Base-by-base conservation (phyloP, 208 protist genomes). In the Trichomonas gallinae region DNA sequence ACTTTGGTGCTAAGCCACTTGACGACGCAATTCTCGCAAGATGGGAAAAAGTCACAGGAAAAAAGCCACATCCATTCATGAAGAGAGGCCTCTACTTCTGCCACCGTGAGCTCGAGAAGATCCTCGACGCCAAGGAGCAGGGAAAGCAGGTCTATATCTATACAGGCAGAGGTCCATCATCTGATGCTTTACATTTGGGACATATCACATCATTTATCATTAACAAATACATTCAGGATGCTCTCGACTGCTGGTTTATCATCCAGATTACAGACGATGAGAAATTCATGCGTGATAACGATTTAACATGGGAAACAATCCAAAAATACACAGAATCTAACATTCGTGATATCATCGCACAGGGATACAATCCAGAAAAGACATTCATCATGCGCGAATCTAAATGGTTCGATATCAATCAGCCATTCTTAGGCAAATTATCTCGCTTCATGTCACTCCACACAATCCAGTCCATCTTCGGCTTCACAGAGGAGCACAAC, bases 261-360 rank as follows among this genome's bases (percentile, higher is more conserved):
- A 99, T 99, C 96, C 99, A 99, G 97, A 98, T 99, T 97, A 99
- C 99, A 34, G 99, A 99, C 97, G 99, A 99, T 97, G 99, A 99
- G 97, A 99, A 99, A 97, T 98, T 99, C 51, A 99, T 99, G 97
- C 99, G 99, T 96, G 98, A 97, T 49, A 96, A 97, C 11, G 40
- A 82, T 83, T 31, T 88, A 51, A 40, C 96, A 23, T 88, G 51
- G 51, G 96, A 96, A 42, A 34, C 31, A 49, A 83, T 87, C 46
- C n/a, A 88, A 1, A 26, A 23, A 88, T 88, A 88, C 40, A 51
- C 72, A 38, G 72, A 83, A 91, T 38, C 44, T 2, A 96, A 96
- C 36, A 87, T 87, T 51, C 6, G 63, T 45, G 96, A 96, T 58
- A 96, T 96, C 46, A 34, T 96, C 42, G 96, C 96, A 34, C 48